A percentile compares a stretch with the other conserved stretches of the same genome.
Conservation (phyloP, 805 yeast species). For the Cyberlindnera meyerae region DNA sequence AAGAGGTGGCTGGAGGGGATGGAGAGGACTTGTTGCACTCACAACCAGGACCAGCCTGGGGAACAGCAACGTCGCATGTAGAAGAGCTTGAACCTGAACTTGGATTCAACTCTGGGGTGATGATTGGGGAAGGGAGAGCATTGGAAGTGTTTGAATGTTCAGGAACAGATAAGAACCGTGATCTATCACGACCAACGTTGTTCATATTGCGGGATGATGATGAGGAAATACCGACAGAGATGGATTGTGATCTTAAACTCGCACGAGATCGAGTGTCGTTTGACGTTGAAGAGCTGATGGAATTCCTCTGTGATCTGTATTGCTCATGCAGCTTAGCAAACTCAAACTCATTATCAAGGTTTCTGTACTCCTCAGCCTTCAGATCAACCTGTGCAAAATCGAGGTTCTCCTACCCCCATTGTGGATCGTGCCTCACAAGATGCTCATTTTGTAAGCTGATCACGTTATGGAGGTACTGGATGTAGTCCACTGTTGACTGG, state of each 20-base stretch:
- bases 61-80: too few species aligned
- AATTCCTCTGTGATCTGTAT: slow-evolving; percentile 4
- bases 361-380: slow-evolving; percentile 54
- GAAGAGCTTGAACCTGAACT: slow-evolving; percentile 1
- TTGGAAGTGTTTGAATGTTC: not conserved
- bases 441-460: slow-evolving; percentile 47
- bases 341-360: slow-evolving; percentile 51
- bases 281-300: not conserved
- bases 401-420: slow-evolving; percentile 21
- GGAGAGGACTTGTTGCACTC: too few species aligned
- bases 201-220: too few species aligned
- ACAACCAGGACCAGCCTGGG: too few species aligned
- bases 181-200: too few species aligned
- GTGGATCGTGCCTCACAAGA: slow-evolving; percentile 26
- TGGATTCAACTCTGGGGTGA: slow-evolving; percentile 26
- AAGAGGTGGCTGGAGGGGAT: not conserved
- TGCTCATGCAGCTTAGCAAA: slow-evolving; percentile 31
- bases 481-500: slow-evolving; percentile 80
- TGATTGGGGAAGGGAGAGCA: slow-evolving; percentile 25
- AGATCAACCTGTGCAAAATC: slow-evolving; percentile 51
- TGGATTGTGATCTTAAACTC: too few species aligned
- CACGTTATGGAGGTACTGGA: slow-evolving; percentile 60
- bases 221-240: too few species aligned
- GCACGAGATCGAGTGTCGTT: too few species aligned
- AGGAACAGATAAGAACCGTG: too few species aligned